Base-by-base conservation (phyloP, 805 yeast genomes). In the Sugiyamaella boreocaroliniensis region DNA sequence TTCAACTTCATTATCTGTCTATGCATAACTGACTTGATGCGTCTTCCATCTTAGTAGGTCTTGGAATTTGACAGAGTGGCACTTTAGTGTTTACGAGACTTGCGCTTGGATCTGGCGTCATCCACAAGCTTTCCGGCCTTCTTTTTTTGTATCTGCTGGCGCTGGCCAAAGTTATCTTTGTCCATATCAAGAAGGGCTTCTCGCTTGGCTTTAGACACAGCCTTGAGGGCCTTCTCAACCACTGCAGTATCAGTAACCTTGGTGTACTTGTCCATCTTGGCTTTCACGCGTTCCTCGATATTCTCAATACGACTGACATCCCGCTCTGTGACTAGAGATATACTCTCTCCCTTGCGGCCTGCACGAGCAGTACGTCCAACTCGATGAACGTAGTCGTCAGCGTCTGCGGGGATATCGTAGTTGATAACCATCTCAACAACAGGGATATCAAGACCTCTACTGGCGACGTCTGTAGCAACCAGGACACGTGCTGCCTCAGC, bases 361-460 rank as follows among this genome's bases (percentile, higher is more conserved):
- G 98, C 98, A 78, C 99, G 86, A 9, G 98, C 99, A 11, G 99
- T 92, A 80, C 99, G 87, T 73, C 99, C 99, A 10, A 92, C 96
- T 68, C 99, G 77, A 71, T 93, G 99, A 50, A 93, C 89, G 63
- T 88, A 93, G 58, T 93, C 97, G 64, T 93, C 97, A 2, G 98
- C 87, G 64, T 93, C 97, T 0, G 93, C 89, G 4, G 99, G 99
- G 20, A 93, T 80, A 64, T 93, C 98, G 64, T 80, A 93, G 66
- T 93, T 93, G 22, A 93, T 71, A 22, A 93, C 98, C 60, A 93
- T 74, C 64, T 84, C 92, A 2, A 93, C 99, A 8, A 81, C 76
- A 10, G 98, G 99, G 52, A 93, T 93, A 76, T 93, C 99, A 58
- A 93, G 77, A 68, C 99, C 99, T 79, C 99, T 82, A 29, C 96